Evolutionary conservation across 2,329 filamentous ascomycete genomes (phyloP), one percentile per base, ranked within the genome.

Genomic region (Microdochium bolleyi): DNA sequence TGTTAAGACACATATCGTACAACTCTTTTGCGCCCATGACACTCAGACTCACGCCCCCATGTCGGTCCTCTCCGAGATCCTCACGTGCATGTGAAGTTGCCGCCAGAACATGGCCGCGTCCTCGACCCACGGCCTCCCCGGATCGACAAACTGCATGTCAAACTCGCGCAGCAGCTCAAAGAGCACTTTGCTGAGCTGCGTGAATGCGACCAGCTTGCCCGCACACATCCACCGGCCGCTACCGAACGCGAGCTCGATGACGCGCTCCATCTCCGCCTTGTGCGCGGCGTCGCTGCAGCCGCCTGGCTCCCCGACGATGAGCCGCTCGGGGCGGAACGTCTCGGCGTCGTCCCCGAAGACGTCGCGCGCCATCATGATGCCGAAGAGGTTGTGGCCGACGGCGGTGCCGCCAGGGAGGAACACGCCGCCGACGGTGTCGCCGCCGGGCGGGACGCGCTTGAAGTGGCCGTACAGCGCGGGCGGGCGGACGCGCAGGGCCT

Each of bases 281-380:
- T 64, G 59, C 1, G 61, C 63, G 1, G 56, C 55, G 11, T 67
- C 64, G 1, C 41, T 2, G 37, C 59, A 61, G 1, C 24, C 16
- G 19, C 59, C 27, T 11, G 27, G 27, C 27, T 30, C 27, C 11
- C 27, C 11, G 27, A 30, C 5, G 19, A 76, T 54, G 67, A 74
- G 76, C n/a, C 75, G 64, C 48, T 74, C 73, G 1, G 74, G 75
- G 3, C 70, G 64, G 60, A 71, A 78, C 0, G 68, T 51, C 24
- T 69, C 62, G 3, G 68, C 65, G 55, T 74, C 69, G 13, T 57
- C 51, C 8, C 71, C 70, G 49, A 67, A 67, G 24, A 68, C 57
- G 48, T 65, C 60, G 2, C 63, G 62, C 44, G 67, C 63, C 8
- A 73, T 53, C 1, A 64, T 67, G 52, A 63, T 62, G 16, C 68